phyloP scores from a whole-genome alignment of 768 basidiomycete species.

The Xerocomellus intermedius region DNA sequence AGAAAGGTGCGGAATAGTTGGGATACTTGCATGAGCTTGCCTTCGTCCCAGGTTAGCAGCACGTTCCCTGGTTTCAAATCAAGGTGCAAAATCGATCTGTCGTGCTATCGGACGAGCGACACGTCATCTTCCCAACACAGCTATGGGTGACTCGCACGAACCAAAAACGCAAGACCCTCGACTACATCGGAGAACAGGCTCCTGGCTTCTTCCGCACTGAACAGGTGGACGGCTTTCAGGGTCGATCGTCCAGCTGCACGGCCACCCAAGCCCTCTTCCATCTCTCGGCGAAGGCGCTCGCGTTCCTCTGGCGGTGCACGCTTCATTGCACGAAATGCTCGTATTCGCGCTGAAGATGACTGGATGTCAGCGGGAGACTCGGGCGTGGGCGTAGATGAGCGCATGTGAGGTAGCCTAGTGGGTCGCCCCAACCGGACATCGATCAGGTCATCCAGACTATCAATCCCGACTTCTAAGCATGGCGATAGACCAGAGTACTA shows the following conservation, averaged over 20 bases:
- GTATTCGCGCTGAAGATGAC: slow-evolving; percentile 69
- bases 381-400: slow-evolving; percentile 22
- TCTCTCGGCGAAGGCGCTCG: slow-evolving; percentile 55
- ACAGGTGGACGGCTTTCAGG: slow-evolving; percentile 77
- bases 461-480: neutral
- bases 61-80: slow-evolving; percentile 96
- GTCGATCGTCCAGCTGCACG: slow-evolving; percentile 30
- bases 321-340: slow-evolving; percentile 71
- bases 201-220: slow-evolving; percentile 82
- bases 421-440: slow-evolving; percentile 71
- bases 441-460: slow-evolving; percentile 81
- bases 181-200: slow-evolving; percentile 83
- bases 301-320: slow-evolving; percentile 62
- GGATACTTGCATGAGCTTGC: slow-evolving; percentile 64
- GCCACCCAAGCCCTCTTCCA: slow-evolving; percentile 34
- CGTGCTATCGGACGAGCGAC: slow-evolving; percentile 48
- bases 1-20: neutral
- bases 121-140: slow-evolving; percentile 7
- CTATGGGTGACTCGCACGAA: slow-evolving; percentile 33
- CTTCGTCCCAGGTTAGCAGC: slow-evolving; percentile 88
- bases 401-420: slow-evolving; percentile 42
- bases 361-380: slow-evolving; percentile 39
- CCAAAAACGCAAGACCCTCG: slow-evolving; percentile 85
- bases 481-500: neutral
- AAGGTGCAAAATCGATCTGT: slow-evolving; percentile 83